Evolutionary conservation across 176 grass and related monocot species (phyloP).

Genomic region (Urochloa ruziziensis): DNA sequence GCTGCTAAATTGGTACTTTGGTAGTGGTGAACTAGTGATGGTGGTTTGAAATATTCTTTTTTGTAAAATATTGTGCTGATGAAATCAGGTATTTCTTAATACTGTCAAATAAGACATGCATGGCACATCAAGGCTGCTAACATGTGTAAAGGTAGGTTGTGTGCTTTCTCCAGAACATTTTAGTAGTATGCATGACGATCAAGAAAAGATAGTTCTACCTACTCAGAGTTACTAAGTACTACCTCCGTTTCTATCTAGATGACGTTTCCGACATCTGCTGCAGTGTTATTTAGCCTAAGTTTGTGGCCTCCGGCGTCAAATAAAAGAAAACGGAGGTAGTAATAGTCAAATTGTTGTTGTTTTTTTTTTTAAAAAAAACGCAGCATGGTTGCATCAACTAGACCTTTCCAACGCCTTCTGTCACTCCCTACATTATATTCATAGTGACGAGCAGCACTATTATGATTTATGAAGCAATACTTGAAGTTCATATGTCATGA

Average conservation of each 20-base stretch:
- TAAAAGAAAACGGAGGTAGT: too few relatives aligned
- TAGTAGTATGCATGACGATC: background rate
- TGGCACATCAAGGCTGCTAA: background rate
- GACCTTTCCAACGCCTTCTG: background rate
- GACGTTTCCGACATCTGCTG: too few relatives aligned
- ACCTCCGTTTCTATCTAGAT: too few relatives aligned
- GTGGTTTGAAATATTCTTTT: constrained; percentile 15
- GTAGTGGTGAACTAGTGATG: background rate
- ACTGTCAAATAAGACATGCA: background rate
- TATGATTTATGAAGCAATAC: background rate
- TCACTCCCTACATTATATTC: background rate
- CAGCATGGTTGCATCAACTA: background rate
- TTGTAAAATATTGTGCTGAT: background rate
- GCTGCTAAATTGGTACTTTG: background rate
- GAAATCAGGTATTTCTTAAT: background rate
- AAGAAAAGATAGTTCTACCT: constrained; percentile 1
- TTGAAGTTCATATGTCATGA: background rate
- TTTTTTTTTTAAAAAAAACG: too few relatives aligned
- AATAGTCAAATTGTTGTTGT: too few relatives aligned
- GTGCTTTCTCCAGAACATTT: constrained; percentile 6
- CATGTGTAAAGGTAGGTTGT: background rate
- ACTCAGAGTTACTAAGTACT: too few relatives aligned
- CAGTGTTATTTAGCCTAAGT: too few relatives aligned
- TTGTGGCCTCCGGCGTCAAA: too few relatives aligned
- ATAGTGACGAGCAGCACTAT: background rate